Evolutionary conservation across 345 rosid genomes (phyloP), one percentile per base, ranked within the genome.

Genomic region (Populus nigra): DNA sequence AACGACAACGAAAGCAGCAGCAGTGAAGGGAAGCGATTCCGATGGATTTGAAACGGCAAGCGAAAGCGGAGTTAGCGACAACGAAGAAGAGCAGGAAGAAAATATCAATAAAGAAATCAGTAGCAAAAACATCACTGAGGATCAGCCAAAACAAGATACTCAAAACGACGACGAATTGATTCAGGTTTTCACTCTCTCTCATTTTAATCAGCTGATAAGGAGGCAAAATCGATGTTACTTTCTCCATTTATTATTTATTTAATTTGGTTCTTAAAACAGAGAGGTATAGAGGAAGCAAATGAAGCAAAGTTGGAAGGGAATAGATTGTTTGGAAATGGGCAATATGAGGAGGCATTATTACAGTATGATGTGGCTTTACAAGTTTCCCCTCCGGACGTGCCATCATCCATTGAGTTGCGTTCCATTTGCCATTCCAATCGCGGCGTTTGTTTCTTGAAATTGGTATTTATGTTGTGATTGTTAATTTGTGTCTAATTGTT

Each of bases 41-140:
- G 97, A 94, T 77, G 97, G 97, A 20, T 94, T 90, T 77, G 97
- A 93, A 76, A 94, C 97, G 12, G 97, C 98, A n/a, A 94, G 95
- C 82, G 98, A 94, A 39, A 84, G 88, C 57, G 97, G 83, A 31
- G 79, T 87, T 10, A 85, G 88, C 68, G 93, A 87, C 31, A 78
- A 79, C 1, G 92, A 90, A 71, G 85, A 78, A 20, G 81, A 75
- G 0, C 69, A 47, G 22, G 38, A 53, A 17, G 79, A 50, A 57
- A 41, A 45, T 36, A 69, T 49, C 25, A 79, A 65, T 57, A 57
- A 57, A 23, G 63, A n/a, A 57, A n/a, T 15, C 79, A 69, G 74
- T 65, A 18, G 2, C 81, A 73, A 13, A 67, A 59, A 10, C 78
- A 27, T 20, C 77, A 67, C 61, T 77, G 72, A 50, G 59, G 75